Percentiles rank a stretch among this genome's conserved stretches.
phyloP scores from a whole-genome alignment of 2,329 filamentous ascomycete genomes.

The Pseudocercospora vitis region DNA sequence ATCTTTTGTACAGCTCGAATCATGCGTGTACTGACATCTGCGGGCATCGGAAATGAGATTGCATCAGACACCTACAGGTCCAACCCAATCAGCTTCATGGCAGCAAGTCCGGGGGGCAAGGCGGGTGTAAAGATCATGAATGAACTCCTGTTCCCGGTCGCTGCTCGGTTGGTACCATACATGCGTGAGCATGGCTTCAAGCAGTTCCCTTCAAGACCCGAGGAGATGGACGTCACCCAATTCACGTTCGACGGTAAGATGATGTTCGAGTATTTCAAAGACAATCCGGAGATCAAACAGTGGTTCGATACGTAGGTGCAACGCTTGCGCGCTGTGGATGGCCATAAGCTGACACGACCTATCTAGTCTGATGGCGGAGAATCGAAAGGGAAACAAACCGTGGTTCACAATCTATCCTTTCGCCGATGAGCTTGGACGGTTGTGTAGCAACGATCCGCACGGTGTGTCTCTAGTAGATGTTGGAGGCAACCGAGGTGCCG shows the following conservation, averaged over 20 bases:
- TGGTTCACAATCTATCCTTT: slow-evolving; percentile 16
- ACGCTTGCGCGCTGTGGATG: no score
- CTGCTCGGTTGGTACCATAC: slow-evolving; percentile 14
- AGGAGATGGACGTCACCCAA: slow-evolving; percentile 16
- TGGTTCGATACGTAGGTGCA: slow-evolving; percentile 11
- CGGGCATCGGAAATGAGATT: slow-evolving; percentile 9
- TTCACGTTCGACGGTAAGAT: slow-evolving; percentile 13
- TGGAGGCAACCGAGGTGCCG: slow-evolving; percentile 29
- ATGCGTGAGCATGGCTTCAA: slow-evolving; percentile 19
- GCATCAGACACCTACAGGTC: slow-evolving; percentile 10
- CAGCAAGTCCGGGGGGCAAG: slow-evolving; percentile 10
- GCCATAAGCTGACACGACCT: not conserved
- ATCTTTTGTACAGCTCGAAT: slow-evolving; percentile 5
- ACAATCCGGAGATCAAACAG: slow-evolving; percentile 13
- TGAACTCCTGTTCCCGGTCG: slow-evolving; percentile 14
- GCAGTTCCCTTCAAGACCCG: slow-evolving; percentile 10
- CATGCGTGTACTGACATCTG: slow-evolving; percentile 17
- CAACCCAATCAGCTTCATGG: slow-evolving; percentile 16
- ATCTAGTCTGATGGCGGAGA: slow-evolving; percentile 8
- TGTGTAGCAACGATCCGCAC: slow-evolving; percentile 9
- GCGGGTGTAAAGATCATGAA: slow-evolving; percentile 16
- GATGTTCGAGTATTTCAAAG: slow-evolving; percentile 17
- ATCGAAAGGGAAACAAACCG: slow-evolving; percentile 11
- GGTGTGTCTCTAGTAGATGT: slow-evolving; percentile 32
- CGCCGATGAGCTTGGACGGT: slow-evolving; percentile 9